A percentile compares a stretch with the other conserved stretches of the same genome.
These are phyloP conservation scores for Cyclocybe aegerita DNA, from an alignment of 768 basidiomycete genomes.

Conservation along the genomic window DNA sequence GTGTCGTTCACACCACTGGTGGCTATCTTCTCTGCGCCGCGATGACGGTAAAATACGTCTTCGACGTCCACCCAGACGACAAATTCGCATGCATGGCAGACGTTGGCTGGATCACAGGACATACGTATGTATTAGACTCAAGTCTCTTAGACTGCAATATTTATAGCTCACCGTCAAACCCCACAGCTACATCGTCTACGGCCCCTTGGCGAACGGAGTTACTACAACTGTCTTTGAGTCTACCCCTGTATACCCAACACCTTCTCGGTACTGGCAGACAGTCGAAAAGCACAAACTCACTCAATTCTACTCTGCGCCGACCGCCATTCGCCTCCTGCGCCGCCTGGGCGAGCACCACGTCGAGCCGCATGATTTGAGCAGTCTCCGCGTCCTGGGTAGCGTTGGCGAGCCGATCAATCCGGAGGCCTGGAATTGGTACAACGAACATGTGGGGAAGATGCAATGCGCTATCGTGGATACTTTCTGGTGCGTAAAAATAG, in stretches of 20 bases:
- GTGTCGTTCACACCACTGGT: conserved; percentile 87
- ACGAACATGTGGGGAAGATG: conserved; percentile 85
- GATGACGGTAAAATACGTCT: conserved; percentile 94
- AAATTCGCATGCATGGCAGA: conserved; percentile 98
- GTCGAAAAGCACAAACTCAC: conserved; percentile 93
- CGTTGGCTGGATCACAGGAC: conserved; percentile 98
- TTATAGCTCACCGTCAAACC: conserved; percentile 8
- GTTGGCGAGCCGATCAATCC: conserved; percentile 99
- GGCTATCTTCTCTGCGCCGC: conserved; percentile 92
- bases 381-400: conserved; percentile 82
- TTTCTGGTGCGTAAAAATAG: conserved; percentile 55
- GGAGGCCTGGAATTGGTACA: conserved; percentile 99
- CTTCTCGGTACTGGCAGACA: conserved; percentile 95
- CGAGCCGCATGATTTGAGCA: conserved; percentile 75
- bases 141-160: conserved; percentile 4
- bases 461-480: conserved; percentile 95
- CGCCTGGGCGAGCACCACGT: conserved; percentile 84
- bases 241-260: conserved; percentile 95
- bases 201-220: conserved; percentile 84
- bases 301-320: conserved; percentile 94
- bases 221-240: conserved; percentile 93
- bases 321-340: conserved; percentile 88
- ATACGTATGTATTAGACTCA: conserved; percentile 52
- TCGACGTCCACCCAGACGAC: conserved; percentile 96
- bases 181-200: conserved; percentile 86